Evolutionary conservation across 805 yeast genomes (phyloP).

Genomic region (Ogataea wickerhamii): DNA sequence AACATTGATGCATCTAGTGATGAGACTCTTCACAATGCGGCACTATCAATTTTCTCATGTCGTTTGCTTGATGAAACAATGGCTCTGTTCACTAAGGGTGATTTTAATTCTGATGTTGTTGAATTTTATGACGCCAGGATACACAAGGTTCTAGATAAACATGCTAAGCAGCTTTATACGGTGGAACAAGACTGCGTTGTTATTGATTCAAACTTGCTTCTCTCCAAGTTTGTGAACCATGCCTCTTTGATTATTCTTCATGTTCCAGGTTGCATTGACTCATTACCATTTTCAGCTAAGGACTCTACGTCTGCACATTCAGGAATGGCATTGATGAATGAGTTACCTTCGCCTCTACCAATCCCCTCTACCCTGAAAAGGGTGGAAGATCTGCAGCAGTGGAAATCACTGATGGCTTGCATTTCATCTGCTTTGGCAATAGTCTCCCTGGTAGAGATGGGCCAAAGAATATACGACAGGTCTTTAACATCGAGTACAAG

Average conservation of each 20-base stretch:
- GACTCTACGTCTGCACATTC: constrained; percentile 10
- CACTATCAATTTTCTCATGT: constrained; percentile 29
- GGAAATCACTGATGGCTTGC: constrained; percentile 32
- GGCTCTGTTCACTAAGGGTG: constrained; percentile 30
- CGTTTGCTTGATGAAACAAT: constrained; percentile 33
- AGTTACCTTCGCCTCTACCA: constrained; percentile 22
- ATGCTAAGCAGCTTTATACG: constrained; percentile 14
- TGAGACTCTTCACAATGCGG: constrained; percentile 26
- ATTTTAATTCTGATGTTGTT: constrained; percentile 24
- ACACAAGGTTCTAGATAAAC: constrained; percentile 18
- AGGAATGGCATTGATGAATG: constrained; percentile 24
- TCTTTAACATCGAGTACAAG: constrained; percentile 7
- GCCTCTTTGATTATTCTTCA: constrained; percentile 28
- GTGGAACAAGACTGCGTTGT: constrained; percentile 25
- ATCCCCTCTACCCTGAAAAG: constrained; percentile 18
- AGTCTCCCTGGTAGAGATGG: constrained; percentile 36
- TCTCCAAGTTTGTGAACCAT: constrained; percentile 32
- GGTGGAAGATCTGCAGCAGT: constrained; percentile 19
- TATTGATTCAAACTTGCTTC: constrained; percentile 34
- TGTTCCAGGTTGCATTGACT: constrained; percentile 29
- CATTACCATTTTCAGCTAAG: constrained; percentile 37
- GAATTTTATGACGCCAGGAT: constrained; percentile 25
- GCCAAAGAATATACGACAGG: constrained; percentile 34
- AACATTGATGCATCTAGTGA: constrained; percentile 14
- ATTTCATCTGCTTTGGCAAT: constrained; percentile 31